These are phyloP conservation scores for Zalerion maritima DNA, from an alignment of 495 filamentous ascomycete genomes.

Conservation along the genomic window DNA sequence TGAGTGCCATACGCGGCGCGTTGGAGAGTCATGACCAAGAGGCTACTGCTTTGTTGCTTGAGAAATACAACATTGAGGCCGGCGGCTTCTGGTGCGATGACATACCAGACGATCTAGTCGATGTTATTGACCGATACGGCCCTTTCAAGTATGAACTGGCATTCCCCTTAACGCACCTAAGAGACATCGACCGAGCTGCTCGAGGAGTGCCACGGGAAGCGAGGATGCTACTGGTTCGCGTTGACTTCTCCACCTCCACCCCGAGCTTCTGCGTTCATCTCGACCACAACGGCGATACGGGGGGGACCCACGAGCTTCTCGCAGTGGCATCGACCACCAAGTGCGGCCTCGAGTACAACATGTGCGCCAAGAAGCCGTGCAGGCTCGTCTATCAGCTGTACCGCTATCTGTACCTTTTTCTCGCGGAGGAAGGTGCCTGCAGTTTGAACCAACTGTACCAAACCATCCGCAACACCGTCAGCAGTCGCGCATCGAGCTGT, in stretches of 20 bases:
- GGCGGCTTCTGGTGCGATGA: background rate
- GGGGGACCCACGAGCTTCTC: background rate
- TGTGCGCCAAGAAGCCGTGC: conserved; percentile 3
- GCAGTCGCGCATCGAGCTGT: conserved; percentile 7
- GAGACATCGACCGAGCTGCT: conserved; percentile 5
- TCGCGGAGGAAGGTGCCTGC: conserved; percentile 2
- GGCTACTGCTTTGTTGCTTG: too few relatives aligned
- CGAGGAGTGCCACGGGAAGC: conserved; percentile 3
- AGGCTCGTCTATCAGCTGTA: conserved; percentile 8
- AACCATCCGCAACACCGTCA: conserved; percentile 1
- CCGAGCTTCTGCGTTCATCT: conserved; percentile 15
- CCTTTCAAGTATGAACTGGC: conserved; percentile 10
- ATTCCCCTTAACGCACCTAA: conserved; percentile 9
- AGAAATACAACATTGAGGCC: too few relatives aligned
- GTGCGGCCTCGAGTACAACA: conserved; percentile 1
- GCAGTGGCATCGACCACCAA: conserved; percentile 1
- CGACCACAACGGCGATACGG: conserved; percentile 2
- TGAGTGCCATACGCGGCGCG: too few relatives aligned
- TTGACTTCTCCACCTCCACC: background rate
- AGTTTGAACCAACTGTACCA: conserved; percentile 5
- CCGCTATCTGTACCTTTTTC: conserved; percentile 7
- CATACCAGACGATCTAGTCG: conserved; percentile 5
- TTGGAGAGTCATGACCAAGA: too few relatives aligned
- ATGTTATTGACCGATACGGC: conserved; percentile 8
- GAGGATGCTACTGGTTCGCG: background rate